Evolutionary conservation across 495 filamentous ascomycete species (phyloP).

Genomic region (Hypoxylon fuscum): DNA sequence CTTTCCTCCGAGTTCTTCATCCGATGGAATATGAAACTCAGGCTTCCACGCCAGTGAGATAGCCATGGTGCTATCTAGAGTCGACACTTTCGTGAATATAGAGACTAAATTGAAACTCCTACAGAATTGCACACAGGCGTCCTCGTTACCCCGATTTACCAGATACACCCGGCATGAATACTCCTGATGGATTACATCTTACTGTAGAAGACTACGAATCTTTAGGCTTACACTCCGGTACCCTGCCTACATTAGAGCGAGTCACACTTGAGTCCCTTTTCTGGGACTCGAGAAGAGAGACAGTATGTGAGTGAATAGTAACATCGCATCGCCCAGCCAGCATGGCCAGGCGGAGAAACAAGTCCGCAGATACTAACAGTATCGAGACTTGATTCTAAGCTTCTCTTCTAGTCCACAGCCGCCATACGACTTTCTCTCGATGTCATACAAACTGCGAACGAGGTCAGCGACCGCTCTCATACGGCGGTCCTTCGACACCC

Average conservation of each 20-base stretch:
- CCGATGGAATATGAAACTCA: background rate
- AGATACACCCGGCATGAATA: slow-evolving; percentile 10
- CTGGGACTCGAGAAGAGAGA: slow-evolving; percentile 45
- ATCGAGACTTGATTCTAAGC: slow-evolving; percentile 44
- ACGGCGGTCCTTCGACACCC: slow-evolving; percentile 46
- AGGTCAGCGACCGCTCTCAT: slow-evolving; percentile 42
- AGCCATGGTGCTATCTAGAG: background rate
- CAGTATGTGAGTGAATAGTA: slow-evolving; percentile 37
- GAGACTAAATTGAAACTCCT: slow-evolving; percentile 12
- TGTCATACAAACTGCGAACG: slow-evolving; percentile 44
- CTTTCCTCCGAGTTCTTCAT: background rate
- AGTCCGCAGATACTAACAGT: slow-evolving; percentile 14
- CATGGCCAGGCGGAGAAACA: background rate
- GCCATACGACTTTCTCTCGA: slow-evolving; percentile 49
- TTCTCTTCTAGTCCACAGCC: slow-evolving; percentile 47
- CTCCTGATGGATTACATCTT: slow-evolving; percentile 40
- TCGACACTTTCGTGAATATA: background rate
- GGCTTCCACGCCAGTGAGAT: background rate
- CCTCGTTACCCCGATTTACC: slow-evolving; percentile 5
- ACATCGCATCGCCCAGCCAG: background rate
- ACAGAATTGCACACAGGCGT: slow-evolving; percentile 41
- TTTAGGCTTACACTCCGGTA: slow-evolving; percentile 43
- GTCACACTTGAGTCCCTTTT: slow-evolving; percentile 46
- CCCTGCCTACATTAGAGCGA: slow-evolving; percentile 40
- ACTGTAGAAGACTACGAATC: slow-evolving; percentile 43